phyloP scores from a whole-genome alignment of 495 filamentous ascomycete genomes.

The Tuber aestivum region DNA sequence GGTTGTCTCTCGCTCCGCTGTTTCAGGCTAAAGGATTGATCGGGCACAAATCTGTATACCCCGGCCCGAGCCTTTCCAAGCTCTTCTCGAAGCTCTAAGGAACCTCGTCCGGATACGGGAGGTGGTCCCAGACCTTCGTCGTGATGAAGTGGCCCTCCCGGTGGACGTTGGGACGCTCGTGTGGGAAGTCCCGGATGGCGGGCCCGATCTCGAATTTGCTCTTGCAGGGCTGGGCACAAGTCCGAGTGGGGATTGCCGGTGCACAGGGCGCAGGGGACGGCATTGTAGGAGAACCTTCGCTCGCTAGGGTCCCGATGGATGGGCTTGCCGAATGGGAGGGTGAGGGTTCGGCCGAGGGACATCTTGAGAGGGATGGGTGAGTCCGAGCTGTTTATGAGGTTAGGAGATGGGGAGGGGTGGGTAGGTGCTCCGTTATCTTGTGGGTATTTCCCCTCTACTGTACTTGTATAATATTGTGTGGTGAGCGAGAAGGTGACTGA shows the following conservation, averaged over 20 bases:
- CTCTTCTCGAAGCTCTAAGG: slow-evolving; percentile 62
- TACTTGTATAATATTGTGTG: neutral
- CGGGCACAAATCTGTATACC: slow-evolving; percentile 69
- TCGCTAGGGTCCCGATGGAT: slow-evolving; percentile 65
- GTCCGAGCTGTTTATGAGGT: slow-evolving; percentile 1
- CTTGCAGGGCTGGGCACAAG: slow-evolving; percentile 67
- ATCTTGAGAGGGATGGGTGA: slow-evolving; percentile 32
- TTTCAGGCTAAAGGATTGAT: slow-evolving; percentile 66
- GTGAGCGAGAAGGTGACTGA: neutral
- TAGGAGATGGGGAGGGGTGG: neutral
- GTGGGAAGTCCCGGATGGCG: slow-evolving; percentile 62
- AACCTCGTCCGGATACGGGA: slow-evolving; percentile 56
- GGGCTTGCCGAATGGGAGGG: slow-evolving; percentile 56
- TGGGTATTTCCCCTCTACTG: neutral
- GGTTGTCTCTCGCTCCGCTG: slow-evolving; percentile 51
- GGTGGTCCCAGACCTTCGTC: slow-evolving; percentile 63
- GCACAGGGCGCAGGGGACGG: slow-evolving; percentile 53
- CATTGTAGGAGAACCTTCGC: slow-evolving; percentile 55
- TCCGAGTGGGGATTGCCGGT: slow-evolving; percentile 68
- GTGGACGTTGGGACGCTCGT: slow-evolving; percentile 52
- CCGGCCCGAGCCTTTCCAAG: slow-evolving; percentile 55
- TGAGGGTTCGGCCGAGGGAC: slow-evolving; percentile 50
- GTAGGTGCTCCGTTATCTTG: neutral
- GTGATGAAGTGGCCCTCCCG: slow-evolving; percentile 59
- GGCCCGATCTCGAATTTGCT: slow-evolving; percentile 73